phyloP scores from a whole-genome alignment of 352 stramenopile genomes.

The Thalassiosira ordinaria region DNA sequence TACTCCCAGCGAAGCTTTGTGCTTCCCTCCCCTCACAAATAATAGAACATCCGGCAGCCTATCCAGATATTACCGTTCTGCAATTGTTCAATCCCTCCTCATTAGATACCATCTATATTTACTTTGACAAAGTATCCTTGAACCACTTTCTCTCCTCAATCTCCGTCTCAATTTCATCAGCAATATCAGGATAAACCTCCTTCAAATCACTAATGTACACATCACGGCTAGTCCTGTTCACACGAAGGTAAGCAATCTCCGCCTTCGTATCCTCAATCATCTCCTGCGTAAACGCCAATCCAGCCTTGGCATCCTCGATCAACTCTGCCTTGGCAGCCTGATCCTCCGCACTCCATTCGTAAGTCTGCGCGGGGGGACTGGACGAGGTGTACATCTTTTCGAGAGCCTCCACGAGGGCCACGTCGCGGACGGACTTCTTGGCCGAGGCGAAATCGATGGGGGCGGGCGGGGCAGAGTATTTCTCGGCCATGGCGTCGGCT shows the following conservation, averaged over 20 bases:
- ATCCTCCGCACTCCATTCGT: conserved; percentile 75
- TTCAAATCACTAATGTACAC: conserved; percentile 77
- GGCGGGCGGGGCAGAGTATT: conserved; percentile 70
- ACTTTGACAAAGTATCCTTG: conserved; percentile 79
- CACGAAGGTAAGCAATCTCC: conserved; percentile 75
- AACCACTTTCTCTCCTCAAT: conserved; percentile 87
- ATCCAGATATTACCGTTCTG: conserved; percentile 1
- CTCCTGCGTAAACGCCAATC: conserved; percentile 66
- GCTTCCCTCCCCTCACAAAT: conserved; percentile 10
- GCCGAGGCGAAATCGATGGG: conserved; percentile 79
- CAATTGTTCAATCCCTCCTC: neutral
- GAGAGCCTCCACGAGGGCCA: conserved; percentile 73
- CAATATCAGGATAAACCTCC: conserved; percentile 84
- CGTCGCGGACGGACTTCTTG: conserved; percentile 78
- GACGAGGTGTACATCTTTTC: conserved; percentile 77
- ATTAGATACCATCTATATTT: conserved; percentile 20
- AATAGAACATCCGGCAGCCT: no score
- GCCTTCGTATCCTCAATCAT: conserved; percentile 73
- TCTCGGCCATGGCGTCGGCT: conserved; percentile 80
- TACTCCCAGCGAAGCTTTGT: neutral
- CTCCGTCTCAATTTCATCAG: conserved; percentile 83
- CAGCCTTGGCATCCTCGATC: conserved; percentile 67
- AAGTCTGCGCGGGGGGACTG: conserved; percentile 62
- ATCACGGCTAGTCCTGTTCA: conserved; percentile 74
- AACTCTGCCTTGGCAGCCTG: conserved; percentile 69